phyloP scores from a whole-genome alignment of 306 rosid genomes.

The Vigna mungo region DNA sequence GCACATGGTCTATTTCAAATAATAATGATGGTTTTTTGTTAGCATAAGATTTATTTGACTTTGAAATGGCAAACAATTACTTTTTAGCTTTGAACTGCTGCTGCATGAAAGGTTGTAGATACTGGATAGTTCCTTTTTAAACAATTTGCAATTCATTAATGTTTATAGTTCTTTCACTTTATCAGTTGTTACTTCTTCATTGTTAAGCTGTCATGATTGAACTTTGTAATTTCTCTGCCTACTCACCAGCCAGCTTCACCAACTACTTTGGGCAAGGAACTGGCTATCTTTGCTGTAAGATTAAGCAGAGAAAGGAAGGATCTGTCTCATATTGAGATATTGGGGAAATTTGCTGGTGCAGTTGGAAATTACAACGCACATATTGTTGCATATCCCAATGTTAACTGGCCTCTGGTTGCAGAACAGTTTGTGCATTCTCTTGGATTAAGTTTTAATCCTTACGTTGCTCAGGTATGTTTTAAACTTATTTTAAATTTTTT shows the following conservation, averaged over 20 bases:
- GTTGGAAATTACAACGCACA: slow-evolving; percentile 98
- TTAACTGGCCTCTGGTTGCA: slow-evolving; percentile 73
- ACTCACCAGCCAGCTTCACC: slow-evolving; percentile 88
- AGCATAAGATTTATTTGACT: not conserved
- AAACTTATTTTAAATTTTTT: not conserved
- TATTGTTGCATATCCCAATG: slow-evolving; percentile 79
- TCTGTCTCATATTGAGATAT: slow-evolving; percentile 66
- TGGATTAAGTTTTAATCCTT: slow-evolving; percentile 82
- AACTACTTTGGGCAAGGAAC: slow-evolving; percentile 95
- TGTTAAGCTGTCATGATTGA: slow-evolving; percentile 20
- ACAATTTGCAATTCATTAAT: not conserved
- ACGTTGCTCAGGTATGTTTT: slow-evolving; percentile 73
- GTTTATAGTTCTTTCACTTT: slow-evolving; percentile 3
- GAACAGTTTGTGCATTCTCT: slow-evolving; percentile 78
- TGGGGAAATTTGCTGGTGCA: slow-evolving; percentile 97
- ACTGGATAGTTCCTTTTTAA: not conserved
- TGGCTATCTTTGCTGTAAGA: slow-evolving; percentile 86
- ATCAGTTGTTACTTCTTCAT: slow-evolving; percentile 15
- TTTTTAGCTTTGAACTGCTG: not conserved
- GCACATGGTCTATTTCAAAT: slow-evolving; percentile 30
- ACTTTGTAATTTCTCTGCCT: slow-evolving; percentile 9
- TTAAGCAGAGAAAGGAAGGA: slow-evolving; percentile 76
- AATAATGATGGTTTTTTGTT: not conserved
- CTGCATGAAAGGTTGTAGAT: slow-evolving; percentile 1
- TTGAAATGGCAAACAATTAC: not conserved